Evolutionary conservation across 2,329 filamentous ascomycete species (phyloP), one percentile per base, ranked within the genome.

Genomic region (Stachybotrys chlorohalonatus): DNA sequence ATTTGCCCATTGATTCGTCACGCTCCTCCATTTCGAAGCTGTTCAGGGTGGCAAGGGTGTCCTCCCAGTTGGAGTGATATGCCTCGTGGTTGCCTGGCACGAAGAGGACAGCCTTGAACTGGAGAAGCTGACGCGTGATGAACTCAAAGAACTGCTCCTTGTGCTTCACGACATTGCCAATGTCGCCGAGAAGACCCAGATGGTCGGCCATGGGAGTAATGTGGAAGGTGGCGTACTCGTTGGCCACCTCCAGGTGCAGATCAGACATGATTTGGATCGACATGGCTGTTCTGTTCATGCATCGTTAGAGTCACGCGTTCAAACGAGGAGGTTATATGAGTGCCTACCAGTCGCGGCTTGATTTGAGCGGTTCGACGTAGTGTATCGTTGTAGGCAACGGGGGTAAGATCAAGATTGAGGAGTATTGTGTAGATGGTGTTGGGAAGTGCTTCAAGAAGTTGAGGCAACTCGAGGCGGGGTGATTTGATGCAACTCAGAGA

Each of bases 21-120:
- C 56, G 45, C 6, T 52, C 47, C 3, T 66, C 57, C 0, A 64
- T 51, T 2, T 63, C n/a, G 45, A 75, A 73, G 0, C 30, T 54
- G 31, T 57, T 57, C 13, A 77, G 63, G 1, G 59, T 56, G 1
- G 49, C 32, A 32, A 68, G 62, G 0, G 68, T 64, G 0, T 62
- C 56, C 2, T 60, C 47, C 74, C 74, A 78, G 46, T 13, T 66
- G 5, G 70, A 72, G 49, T 66, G 61, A 58, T 78, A 82, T 0
- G 79, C 70, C 60, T 85, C 81, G 60, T 84, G 80, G 59, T 84
- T 84, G 0, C 81, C 80, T 0, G 75, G 63, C 0, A 84, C 69
- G 32, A 82, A 70, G 47, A 84, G 72, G 1, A 84, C 75, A 2
- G 68, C 63, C 6, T 67, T 63, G 59, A 83, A 84, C 7, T 73